Evolutionary conservation across 176 grass and related monocot species (phyloP).

Genomic region (Avena sativa): DNA sequence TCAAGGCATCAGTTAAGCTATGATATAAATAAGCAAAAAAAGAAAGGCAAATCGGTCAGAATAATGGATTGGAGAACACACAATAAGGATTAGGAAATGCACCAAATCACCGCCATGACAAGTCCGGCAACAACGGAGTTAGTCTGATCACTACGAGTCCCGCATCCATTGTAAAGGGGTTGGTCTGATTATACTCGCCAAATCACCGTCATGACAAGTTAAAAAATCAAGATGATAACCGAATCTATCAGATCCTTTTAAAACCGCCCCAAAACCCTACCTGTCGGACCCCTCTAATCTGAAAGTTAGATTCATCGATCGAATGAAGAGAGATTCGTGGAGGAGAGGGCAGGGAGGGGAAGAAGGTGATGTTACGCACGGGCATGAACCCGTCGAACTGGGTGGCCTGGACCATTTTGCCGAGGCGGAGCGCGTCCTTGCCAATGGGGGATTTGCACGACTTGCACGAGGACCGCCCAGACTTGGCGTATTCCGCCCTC

Average conservation of each 20-base stretch:
- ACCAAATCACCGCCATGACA: too few species aligned
- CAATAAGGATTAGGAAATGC: neutral
- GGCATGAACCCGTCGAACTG: conserved; percentile 99
- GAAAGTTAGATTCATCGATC: neutral
- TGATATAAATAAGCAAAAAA: neutral
- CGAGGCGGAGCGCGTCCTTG: conserved; percentile 83
- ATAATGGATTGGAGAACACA: neutral
- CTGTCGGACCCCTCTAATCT: neutral
- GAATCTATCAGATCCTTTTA: neutral
- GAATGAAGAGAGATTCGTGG: neutral
- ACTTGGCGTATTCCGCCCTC: conserved; percentile 97
- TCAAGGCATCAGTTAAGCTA: neutral
- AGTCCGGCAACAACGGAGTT: neutral
- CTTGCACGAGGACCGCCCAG: conserved; percentile 90
- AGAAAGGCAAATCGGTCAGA: neutral
- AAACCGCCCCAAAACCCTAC: conserved; percentile 45
- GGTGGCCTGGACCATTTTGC: conserved; percentile 90
- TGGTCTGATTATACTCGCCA: neutral
- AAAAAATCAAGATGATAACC: neutral
- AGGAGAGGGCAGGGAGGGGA: neutral
- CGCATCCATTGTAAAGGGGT: neutral
- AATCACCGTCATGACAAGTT: neutral
- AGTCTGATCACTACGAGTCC: neutral
- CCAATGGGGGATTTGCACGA: conserved; percentile 76
- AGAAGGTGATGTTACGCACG: conserved; percentile 40